These are phyloP conservation scores for Trichopus zeylanicus DNA, from an alignment of 116 monocot genomes.

Conservation along the genomic window DNA sequence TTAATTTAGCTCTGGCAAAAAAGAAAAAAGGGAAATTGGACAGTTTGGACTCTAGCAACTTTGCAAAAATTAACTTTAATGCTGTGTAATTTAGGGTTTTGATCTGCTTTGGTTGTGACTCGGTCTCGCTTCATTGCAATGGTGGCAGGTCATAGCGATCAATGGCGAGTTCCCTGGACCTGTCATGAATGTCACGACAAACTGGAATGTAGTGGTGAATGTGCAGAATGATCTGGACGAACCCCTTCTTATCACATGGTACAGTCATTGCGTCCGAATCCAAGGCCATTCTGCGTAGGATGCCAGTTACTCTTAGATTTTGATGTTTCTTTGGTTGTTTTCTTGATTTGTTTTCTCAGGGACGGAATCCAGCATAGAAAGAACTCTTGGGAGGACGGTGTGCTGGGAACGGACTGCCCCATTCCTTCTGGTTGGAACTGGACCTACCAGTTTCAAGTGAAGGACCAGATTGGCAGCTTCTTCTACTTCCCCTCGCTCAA, in stretches of 20 bases:
- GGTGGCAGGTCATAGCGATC: slow-evolving; percentile 58
- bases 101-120: too few relatives aligned
- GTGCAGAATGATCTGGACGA: slow-evolving; percentile 33
- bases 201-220: slow-evolving; percentile 23
- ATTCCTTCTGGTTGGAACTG: slow-evolving; percentile 86
- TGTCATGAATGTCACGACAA: slow-evolving; percentile 20
- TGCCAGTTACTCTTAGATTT: too few relatives aligned
- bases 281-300: background rate
- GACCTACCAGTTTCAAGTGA: slow-evolving; percentile 96
- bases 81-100: too few relatives aligned
- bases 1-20: too few relatives aligned
- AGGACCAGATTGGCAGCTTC: too few relatives aligned
- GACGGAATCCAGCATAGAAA: slow-evolving; percentile 62
- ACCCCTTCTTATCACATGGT: slow-evolving; percentile 43
- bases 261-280: background rate
- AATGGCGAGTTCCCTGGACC: slow-evolving; percentile 46
- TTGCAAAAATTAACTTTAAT: too few relatives aligned
- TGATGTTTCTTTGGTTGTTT: background rate
- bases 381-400: slow-evolving; percentile 86
- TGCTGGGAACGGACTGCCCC: slow-evolving; percentile 84
- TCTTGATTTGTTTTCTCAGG: slow-evolving; percentile 13
- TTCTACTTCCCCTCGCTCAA: slow-evolving; percentile 69
- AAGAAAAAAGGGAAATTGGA: too few relatives aligned
- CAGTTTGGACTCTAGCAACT: too few relatives aligned
- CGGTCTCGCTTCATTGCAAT: too few relatives aligned